Conservation (phyloP, 768 basidiomycete genomes). For the Suillus alpinus region DNA sequence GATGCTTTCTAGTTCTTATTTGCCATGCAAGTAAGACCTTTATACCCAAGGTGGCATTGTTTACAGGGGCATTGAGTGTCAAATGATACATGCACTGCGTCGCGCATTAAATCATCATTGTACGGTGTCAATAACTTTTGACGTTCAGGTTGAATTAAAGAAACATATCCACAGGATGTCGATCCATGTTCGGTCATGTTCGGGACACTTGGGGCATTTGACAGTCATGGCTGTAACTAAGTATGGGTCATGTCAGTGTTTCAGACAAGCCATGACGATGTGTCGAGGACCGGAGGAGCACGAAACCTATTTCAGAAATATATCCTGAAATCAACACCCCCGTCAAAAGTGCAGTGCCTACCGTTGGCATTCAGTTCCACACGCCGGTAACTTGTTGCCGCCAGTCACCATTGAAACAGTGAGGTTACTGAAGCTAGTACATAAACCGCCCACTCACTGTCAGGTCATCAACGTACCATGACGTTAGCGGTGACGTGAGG, state of each 20-base stretch:
- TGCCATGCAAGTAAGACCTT: background rate
- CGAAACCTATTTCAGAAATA: background rate
- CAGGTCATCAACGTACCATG: background rate
- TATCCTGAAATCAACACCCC: background rate
- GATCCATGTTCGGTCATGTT: background rate
- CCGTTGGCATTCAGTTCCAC: background rate
- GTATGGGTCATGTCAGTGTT: background rate
- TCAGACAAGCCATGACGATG: background rate
- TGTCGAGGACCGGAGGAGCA: background rate
- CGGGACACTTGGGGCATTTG: background rate
- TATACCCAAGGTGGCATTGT: background rate
- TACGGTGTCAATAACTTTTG: background rate
- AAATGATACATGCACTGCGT: background rate
- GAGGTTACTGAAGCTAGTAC: background rate
- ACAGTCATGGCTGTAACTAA: background rate
- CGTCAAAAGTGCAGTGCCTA: background rate
- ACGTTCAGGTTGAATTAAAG: background rate
- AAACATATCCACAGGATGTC: background rate
- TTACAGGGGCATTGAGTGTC: background rate
- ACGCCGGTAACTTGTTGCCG: background rate
- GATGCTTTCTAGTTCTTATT: background rate
- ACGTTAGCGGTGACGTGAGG: background rate
- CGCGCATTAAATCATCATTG: background rate
- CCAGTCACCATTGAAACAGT: background rate
- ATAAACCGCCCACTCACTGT: background rate